Evolutionary conservation across 495 filamentous ascomycete species (phyloP).

Genomic region (Penicillium lagena): DNA sequence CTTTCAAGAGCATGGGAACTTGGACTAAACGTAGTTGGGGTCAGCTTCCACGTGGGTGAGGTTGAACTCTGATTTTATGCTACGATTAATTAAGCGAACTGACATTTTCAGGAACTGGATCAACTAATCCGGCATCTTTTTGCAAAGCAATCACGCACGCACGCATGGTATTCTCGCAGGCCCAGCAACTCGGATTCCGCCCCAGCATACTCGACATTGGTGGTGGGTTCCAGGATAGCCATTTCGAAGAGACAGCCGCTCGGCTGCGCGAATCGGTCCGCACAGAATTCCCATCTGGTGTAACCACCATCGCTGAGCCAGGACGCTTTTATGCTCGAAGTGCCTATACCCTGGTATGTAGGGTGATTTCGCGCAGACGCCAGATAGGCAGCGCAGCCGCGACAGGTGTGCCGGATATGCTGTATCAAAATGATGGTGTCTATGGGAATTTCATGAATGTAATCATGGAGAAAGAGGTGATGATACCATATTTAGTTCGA

Average conservation of each 20-base stretch:
- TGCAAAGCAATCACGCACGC: constrained; percentile 19
- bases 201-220: constrained; percentile 23
- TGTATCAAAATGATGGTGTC: constrained; percentile 30
- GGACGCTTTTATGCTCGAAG: constrained; percentile 22
- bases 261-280: constrained; percentile 4
- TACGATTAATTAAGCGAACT: no score
- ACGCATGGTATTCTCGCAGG: constrained; percentile 14
- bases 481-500: constrained; percentile 6
- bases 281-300: constrained; percentile 6
- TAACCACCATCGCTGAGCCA: constrained; percentile 25
- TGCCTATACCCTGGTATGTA: constrained; percentile 21
- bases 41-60: constrained; percentile 32
- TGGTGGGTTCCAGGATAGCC: constrained; percentile 22
- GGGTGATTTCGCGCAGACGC: constrained; percentile 20
- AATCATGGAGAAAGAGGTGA: constrained; percentile 16
- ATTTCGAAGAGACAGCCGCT: constrained; percentile 16
- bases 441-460: constrained; percentile 29
- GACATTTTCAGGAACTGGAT: constrained; percentile 14
- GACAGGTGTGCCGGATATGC: constrained; percentile 17
- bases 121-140: constrained; percentile 14
- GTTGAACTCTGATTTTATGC: no score
- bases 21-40: constrained; percentile 19
- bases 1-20: constrained; percentile 17
- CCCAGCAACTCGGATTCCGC: constrained; percentile 4
- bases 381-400: constrained; percentile 8